Conservation (phyloP, 1,284 basidiomycete species). For the Coniophora puteana region DNA sequence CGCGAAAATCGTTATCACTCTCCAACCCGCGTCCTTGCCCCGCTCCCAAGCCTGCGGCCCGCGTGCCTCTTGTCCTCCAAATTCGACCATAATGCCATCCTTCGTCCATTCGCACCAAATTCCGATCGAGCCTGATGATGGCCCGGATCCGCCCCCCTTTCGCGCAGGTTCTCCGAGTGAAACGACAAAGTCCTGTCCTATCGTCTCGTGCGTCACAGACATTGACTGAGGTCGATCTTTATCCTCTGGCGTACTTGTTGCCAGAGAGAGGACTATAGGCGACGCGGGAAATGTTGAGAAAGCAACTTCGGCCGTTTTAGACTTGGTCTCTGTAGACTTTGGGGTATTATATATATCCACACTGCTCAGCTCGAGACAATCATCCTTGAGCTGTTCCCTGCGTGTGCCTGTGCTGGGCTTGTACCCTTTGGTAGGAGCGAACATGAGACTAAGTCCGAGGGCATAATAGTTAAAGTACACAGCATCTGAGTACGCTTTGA, state of each 20-base stretch:
- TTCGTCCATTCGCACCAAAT: constrained; percentile 92
- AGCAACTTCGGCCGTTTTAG: constrained; percentile 34
- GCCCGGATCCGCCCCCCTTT: constrained; percentile 83
- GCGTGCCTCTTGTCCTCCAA: constrained; percentile 69
- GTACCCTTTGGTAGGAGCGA: constrained; percentile 57
- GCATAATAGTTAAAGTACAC: constrained; percentile 82
- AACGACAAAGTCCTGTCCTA: constrained; percentile 74
- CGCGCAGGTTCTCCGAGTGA: constrained; percentile 78
- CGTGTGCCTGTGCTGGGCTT: constrained; percentile 46
- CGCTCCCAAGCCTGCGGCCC: constrained; percentile 83
- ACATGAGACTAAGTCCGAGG: constrained; percentile 77
- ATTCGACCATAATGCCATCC: constrained; percentile 79
- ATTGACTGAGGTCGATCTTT: constrained; percentile 38
- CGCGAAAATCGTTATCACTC: constrained; percentile 63
- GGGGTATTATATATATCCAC: constrained; percentile 79
- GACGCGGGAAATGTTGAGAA: constrained; percentile 55
- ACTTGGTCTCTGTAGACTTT: constrained; percentile 20
- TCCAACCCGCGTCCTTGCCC: constrained; percentile 78
- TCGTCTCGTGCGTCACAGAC: constrained; percentile 45
- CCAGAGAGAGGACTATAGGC: constrained; percentile 39
- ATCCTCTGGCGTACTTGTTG: constrained; percentile 35
- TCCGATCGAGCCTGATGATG: constrained; percentile 77
- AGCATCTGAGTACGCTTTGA: constrained; percentile 77
- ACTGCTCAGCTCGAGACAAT: constrained; percentile 56
- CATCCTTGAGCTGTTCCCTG: constrained; percentile 45